Conservation (phyloP, 2,329 filamentous ascomycete genomes). For the Cladosporium oxysporum region DNA sequence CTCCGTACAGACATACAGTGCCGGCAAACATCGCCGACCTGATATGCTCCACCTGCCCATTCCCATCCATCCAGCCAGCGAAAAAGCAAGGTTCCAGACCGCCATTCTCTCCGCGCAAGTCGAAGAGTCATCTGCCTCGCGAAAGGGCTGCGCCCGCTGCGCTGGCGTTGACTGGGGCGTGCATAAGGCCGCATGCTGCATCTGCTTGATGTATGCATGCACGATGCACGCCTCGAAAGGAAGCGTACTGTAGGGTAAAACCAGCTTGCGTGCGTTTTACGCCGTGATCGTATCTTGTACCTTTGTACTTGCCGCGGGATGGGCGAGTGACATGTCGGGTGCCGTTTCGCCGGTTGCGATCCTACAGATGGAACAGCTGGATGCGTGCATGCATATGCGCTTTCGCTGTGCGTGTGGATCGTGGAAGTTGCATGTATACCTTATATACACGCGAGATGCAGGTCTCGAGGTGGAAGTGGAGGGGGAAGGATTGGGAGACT, state of each 20-base stretch:
- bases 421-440: background rate
- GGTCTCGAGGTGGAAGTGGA: background rate
- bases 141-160: conserved; percentile 11
- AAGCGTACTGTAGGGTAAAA: background rate
- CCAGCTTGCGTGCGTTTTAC: background rate
- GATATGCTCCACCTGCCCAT: background rate
- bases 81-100: conserved; percentile 3
- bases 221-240: conserved; percentile 3
- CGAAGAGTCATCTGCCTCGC: conserved; percentile 8
- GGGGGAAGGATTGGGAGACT: background rate
- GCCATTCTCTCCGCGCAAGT: conserved; percentile 1
- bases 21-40: background rate
- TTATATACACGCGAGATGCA: conserved; percentile 5
- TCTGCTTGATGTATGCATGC: background rate
- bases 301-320: background rate
- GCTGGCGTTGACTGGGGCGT: conserved; percentile 7
- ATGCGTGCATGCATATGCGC: background rate
- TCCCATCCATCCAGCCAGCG: background rate
- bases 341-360: background rate
- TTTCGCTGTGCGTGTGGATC: background rate
- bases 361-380: background rate
- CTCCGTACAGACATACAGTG: background rate
- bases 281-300: background rate
- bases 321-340: background rate
- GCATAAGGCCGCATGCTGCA: conserved; percentile 5